Percentiles rank a stretch among this genome's conserved stretches.
These are phyloP conservation scores for Heritiera fomes DNA, from an alignment of 345 rosid genomes.

Conservation along the genomic window DNA sequence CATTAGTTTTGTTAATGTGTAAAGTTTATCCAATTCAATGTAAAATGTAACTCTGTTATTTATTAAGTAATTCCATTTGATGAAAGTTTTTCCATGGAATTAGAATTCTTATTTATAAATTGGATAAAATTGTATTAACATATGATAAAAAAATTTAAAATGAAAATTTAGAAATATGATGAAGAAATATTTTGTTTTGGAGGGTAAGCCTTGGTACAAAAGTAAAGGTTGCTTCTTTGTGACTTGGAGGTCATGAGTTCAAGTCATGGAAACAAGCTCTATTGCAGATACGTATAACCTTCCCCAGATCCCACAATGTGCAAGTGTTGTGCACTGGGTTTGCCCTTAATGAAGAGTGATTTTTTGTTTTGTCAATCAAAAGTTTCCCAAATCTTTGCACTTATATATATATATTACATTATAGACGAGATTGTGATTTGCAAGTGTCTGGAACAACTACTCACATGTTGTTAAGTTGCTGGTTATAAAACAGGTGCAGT, in stretches of 20 bases:
- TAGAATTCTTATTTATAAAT: background rate
- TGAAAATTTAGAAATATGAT: background rate
- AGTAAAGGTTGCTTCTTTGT: no score
- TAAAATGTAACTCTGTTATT: background rate
- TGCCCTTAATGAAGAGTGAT: background rate
- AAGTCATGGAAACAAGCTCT: no score
- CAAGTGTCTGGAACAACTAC: background rate
- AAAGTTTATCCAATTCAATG: background rate
- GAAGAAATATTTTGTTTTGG: no score
- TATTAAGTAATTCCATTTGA: background rate
- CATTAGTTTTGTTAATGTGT: background rate
- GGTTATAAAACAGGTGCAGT: constrained; percentile 38
- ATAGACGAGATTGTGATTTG: background rate
- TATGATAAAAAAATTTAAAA: background rate
- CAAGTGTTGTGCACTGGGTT: no score
- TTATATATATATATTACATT: background rate
- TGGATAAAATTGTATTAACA: background rate
- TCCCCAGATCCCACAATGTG: no score
- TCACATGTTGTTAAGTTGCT: constrained; percentile 17
- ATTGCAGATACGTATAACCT: no score
- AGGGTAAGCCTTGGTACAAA: no score
- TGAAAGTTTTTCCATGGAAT: background rate
- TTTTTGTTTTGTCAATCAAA: background rate
- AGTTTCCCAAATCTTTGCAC: background rate
- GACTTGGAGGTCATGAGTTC: no score